Evolutionary conservation across 2,329 filamentous ascomycete genomes (phyloP), one percentile per base, ranked within the genome.

Genomic region (Leptographium wingfieldii): DNA sequence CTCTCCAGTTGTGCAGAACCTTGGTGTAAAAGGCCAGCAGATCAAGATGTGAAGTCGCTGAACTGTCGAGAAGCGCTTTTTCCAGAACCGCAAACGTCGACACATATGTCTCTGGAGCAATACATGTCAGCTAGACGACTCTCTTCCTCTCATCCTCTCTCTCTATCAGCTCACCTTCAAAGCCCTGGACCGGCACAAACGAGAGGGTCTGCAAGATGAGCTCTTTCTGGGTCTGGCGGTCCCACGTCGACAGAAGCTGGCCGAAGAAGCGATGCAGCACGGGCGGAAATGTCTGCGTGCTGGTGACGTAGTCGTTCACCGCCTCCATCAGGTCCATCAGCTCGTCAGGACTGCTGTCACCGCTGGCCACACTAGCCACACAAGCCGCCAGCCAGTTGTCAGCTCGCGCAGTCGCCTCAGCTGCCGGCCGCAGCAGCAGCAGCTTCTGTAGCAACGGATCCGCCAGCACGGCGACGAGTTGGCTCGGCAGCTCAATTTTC

Each of bases 401-500:
- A 52, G 84, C 75, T n/a, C 84, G 76, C 57, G 74, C 73, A 33
- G 76, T 72, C 14, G 76, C 76, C 56, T 77, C 74, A 19, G 74
- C 72, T 43, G 81, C 78, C 1, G 85, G 80, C 56, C 81, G 79
- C 35, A 88, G 73, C n/a, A 88, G 73, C 40, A 90, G 73, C 29
- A 92, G 76, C 68, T 92, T 94, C 69, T 92, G 89, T 1, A 92
- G 79, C 35, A 95, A 75, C 3, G 86, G 86, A 67, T 95, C 88
- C 2, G 81, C 82, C 16, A 95, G 74, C 4, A 88, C 83, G 5
- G 90, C 88, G 49, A 91, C 83, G 2, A 95, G 77, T 71, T 95
- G 90, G 63, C 88, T 91, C 0, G 90, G 90, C 49, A 91, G 74
- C 70, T 94, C 88, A 31, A 95, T 84, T 65, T 80, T 87, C 65